phyloP scores from a whole-genome alignment of 108 stramenopile species.

The Parietichytrium sp. region DNA sequence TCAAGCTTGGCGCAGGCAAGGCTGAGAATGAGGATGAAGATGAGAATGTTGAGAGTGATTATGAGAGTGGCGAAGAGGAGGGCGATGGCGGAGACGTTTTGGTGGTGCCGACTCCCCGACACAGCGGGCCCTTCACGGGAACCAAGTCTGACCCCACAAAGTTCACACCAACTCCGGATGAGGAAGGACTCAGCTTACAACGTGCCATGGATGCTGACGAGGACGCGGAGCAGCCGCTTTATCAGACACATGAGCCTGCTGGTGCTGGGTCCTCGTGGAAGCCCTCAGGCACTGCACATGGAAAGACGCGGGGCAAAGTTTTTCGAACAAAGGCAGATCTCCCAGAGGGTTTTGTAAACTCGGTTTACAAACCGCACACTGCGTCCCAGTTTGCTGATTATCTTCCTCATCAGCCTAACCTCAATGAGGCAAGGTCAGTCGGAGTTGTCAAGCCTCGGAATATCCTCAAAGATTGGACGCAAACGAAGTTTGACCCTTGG shows the following conservation, averaged over 20 bases:
- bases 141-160: neutral
- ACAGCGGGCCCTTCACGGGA: neutral
- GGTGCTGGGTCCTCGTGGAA: conserved; percentile 14
- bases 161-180: conserved; percentile 46
- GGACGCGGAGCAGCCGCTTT: conserved; percentile 5
- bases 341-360: conserved; percentile 55
- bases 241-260: conserved; percentile 43
- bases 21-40: neutral
- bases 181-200: neutral
- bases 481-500: conserved; percentile 72
- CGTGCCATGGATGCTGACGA: neutral
- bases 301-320: neutral
- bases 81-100: no score
- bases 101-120: neutral
- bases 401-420: conserved; percentile 64
- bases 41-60: no score
- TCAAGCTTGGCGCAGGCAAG: no score
- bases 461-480: conserved; percentile 57
- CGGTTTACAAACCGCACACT: conserved; percentile 51
- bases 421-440: conserved; percentile 59
- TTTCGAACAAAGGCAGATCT: conserved; percentile 30
- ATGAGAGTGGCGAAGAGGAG: no score
- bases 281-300: neutral
- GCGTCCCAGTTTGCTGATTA: conserved; percentile 64
- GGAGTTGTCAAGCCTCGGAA: conserved; percentile 66